Conservation (phyloP, 2,329 filamentous ascomycete genomes). For the Penicillium sclerotiorum region DNA sequence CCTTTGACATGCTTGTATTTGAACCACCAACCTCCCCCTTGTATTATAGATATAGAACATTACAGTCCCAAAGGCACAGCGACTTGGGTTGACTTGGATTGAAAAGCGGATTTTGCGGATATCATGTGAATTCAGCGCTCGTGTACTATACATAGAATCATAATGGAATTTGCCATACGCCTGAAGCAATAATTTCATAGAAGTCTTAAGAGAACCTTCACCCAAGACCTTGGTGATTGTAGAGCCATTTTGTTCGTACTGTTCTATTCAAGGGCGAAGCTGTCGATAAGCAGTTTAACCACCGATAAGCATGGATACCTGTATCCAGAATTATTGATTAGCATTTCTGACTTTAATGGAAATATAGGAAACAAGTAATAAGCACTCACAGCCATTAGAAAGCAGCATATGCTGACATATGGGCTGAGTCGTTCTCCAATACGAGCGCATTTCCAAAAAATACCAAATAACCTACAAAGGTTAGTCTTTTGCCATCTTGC, state of each 20-base stretch:
- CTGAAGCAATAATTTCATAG: conserved; percentile 11
- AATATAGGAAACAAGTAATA: neutral
- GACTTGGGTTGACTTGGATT: conserved; percentile 8
- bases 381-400: conserved; percentile 81
- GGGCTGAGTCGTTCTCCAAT: conserved; percentile 92
- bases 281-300: conserved; percentile 21
- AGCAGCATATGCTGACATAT: conserved; percentile 91
- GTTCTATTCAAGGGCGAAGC: neutral
- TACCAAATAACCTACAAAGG: conserved; percentile 66
- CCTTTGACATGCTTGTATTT: too few relatives aligned
- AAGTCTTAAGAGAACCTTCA: neutral
- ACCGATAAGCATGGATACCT: conserved; percentile 40
- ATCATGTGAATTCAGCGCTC: conserved; percentile 19
- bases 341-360: too few relatives aligned
- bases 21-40: conserved; percentile 8
- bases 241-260: neutral
- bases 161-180: conserved; percentile 21
- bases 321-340: neutral
- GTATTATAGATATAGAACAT: conserved; percentile 20
- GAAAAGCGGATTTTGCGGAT: conserved; percentile 13
- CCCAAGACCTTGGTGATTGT: neutral
- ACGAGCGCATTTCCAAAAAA: conserved; percentile 95
- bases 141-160: conserved; percentile 35
- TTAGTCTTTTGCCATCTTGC: conserved; percentile 7
- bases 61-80: too few relatives aligned